Conservation (phyloP, 208 protist species). For the Leishmania lainsoni region DNA sequence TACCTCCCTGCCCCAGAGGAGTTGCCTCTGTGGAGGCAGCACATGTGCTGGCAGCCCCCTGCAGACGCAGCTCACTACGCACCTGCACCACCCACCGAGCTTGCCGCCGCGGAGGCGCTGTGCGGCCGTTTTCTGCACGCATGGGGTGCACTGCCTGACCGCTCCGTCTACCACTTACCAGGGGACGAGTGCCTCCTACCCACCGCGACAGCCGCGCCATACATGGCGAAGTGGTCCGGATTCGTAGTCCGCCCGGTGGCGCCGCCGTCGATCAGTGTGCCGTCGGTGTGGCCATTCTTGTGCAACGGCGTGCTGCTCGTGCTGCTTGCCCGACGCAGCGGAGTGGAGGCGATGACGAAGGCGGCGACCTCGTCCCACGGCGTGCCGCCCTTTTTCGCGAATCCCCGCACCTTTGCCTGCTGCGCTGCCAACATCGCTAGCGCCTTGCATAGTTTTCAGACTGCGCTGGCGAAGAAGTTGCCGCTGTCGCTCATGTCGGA, state of each 20-base stretch:
- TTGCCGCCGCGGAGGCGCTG: slow-evolving; percentile 46
- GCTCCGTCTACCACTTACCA: slow-evolving; percentile 50
- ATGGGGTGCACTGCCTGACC: slow-evolving; percentile 57
- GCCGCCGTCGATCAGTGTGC: slow-evolving; percentile 57
- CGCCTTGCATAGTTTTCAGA: slow-evolving; percentile 40
- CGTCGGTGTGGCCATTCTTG: slow-evolving; percentile 80
- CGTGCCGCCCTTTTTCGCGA: slow-evolving; percentile 33
- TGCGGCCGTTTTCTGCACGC: slow-evolving; percentile 56
- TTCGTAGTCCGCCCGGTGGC: slow-evolving; percentile 19
- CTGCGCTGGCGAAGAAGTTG: neutral
- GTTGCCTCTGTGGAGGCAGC: slow-evolving; percentile 23
- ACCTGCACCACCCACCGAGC: slow-evolving; percentile 6
- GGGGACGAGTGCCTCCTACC: slow-evolving; percentile 64
- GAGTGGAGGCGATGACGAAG: slow-evolving; percentile 5
- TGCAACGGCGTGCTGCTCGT: slow-evolving; percentile 73
- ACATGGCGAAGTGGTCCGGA: slow-evolving; percentile 40
- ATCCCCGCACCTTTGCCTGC: slow-evolving; percentile 50
- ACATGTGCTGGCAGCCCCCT: slow-evolving; percentile 49
- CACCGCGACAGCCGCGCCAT: slow-evolving; percentile 47
- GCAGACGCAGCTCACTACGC: slow-evolving; percentile 16
- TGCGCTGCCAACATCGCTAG: slow-evolving; percentile 61
- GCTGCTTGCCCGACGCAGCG: slow-evolving; percentile 40
- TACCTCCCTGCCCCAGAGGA: slow-evolving; percentile 48
- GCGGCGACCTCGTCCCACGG: neutral
- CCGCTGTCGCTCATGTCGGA: slow-evolving; percentile 15